Conservation (phyloP, 352 stramenopile species). For the Phytophthora agathidicida region DNA sequence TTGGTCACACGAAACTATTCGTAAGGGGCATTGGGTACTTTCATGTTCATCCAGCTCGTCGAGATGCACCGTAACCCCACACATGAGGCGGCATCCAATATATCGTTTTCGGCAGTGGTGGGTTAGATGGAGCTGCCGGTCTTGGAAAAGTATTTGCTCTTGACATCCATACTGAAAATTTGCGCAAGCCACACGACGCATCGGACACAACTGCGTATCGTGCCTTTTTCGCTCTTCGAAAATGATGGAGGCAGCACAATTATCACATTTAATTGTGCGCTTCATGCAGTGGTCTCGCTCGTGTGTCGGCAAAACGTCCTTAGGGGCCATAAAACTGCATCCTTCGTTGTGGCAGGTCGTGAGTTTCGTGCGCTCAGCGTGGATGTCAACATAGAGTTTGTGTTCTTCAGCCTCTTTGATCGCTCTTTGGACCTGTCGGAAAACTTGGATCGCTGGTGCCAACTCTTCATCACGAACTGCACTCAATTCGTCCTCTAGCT, state of each 20-base stretch:
- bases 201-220: constrained; percentile 35
- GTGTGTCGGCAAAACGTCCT: constrained; percentile 62
- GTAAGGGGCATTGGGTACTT: constrained; percentile 47
- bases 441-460: constrained; percentile 28
- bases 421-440: constrained; percentile 42
- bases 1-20: constrained; percentile 46
- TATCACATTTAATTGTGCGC: constrained; percentile 58
- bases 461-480: constrained; percentile 19
- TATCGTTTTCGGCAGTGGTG: constrained; percentile 68
- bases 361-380: constrained; percentile 48
- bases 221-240: constrained; percentile 47
- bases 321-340: constrained; percentile 55
- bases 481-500: constrained; percentile 31
- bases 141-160: constrained; percentile 38
- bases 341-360: constrained; percentile 48
- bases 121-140: constrained; percentile 43
- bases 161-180: constrained; percentile 66
- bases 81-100: constrained; percentile 56
- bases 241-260: constrained; percentile 40
- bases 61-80: constrained; percentile 43
- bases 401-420: constrained; percentile 53
- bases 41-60: constrained; percentile 62
- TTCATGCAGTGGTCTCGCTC: constrained; percentile 66
- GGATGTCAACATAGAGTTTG: constrained; percentile 51
- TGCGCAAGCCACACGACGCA: constrained; percentile 48